Base-by-base conservation (phyloP, 345 rosid genomes). In the Luvunga scandens region DNA sequence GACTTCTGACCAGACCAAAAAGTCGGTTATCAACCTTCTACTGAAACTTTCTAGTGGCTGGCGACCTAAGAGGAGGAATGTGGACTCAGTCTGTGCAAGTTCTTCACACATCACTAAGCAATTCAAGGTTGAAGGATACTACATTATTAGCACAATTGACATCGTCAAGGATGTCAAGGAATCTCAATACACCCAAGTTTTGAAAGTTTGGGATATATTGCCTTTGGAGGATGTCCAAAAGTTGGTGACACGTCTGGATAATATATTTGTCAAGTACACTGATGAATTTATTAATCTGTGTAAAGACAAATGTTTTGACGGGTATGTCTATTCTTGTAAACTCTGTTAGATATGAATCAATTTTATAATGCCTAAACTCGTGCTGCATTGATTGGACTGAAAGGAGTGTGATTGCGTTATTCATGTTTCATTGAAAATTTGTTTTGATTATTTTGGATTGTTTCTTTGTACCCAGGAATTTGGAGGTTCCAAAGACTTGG, bases 131-230 rank as follows among this genome's bases (percentile, higher is more conserved):
- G 90, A 82, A 65, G 67, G 72, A 62, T 61, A 75, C 9, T 85
- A 86, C 63, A 57, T 86, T 2, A 24, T 89, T n/a, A 87, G 89
- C 75, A 84, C 92, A 1, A 66, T 56, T 72, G 94, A 90, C 73
- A n/a, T 86, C 1, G 70, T 4, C 63, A 86, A 86, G 79, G 86
- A 84, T 2, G 70, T 14, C 63, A 86, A 86, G 81, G 85, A 84
- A 25, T 57, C 5, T 2, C 28, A n/a, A 38, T 83, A 85, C 77
- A 77, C 19, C 10, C 92, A 89, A 81, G 81, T 86, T 45, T 66
- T 90, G 80, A 90, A 82, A 83, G 82, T 85, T 28, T 90, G 92
- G 92, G 92, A 90, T 73, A 63, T 90, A 74, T 39, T 89, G 75
- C 87, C 87, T 4, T 68, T 69, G 27, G 87, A 84, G 72, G 87